A percentile compares a stretch with the other conserved stretches of the same genome.
These are phyloP conservation scores for Plenodomus biglobosus DNA, from an alignment of 2,329 filamentous ascomycete species.

Conservation along the genomic window DNA sequence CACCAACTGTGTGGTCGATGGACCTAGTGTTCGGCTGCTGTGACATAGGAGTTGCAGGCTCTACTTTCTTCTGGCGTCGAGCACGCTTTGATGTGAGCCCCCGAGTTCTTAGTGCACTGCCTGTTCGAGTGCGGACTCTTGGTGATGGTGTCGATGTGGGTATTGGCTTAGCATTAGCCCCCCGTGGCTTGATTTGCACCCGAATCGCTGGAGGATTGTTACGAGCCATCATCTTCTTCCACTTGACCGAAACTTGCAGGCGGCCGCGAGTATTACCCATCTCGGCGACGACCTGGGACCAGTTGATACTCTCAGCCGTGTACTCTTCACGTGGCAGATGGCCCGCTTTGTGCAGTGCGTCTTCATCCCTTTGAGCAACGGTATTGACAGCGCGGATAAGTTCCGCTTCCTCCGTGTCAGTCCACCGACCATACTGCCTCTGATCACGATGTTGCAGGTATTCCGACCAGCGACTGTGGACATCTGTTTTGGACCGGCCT, in stretches of 20 bases:
- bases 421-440: conserved; percentile 60
- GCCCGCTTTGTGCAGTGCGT: conserved; percentile 18
- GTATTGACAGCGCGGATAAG: conserved; percentile 58
- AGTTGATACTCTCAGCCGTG: conserved; percentile 62
- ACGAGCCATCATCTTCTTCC: conserved; percentile 48
- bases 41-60: neutral
- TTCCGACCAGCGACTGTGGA: conserved; percentile 70
- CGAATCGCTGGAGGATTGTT: conserved; percentile 7
- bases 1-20: conserved; percentile 8
- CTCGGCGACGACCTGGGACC: conserved; percentile 63
- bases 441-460: conserved; percentile 62
- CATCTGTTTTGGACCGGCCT: conserved; percentile 65
- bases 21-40: neutral
- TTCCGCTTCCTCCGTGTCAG: conserved; percentile 59
- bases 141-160: conserved; percentile 40
- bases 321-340: conserved; percentile 36
- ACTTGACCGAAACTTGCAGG: conserved; percentile 69
- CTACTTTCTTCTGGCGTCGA: neutral
- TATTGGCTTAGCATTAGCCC: neutral
- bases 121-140: conserved; percentile 38
- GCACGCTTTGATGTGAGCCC: neutral
- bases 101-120: too few species aligned
- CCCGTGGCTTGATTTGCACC: conserved; percentile 16
- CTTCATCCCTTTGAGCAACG: conserved; percentile 53
- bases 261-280: conserved; percentile 59